A percentile compares a stretch with the other conserved stretches of the same genome.
Evolutionary conservation across 2,329 filamentous ascomycete genomes (phyloP).

Genomic region (Apiospora pterosperma): DNA sequence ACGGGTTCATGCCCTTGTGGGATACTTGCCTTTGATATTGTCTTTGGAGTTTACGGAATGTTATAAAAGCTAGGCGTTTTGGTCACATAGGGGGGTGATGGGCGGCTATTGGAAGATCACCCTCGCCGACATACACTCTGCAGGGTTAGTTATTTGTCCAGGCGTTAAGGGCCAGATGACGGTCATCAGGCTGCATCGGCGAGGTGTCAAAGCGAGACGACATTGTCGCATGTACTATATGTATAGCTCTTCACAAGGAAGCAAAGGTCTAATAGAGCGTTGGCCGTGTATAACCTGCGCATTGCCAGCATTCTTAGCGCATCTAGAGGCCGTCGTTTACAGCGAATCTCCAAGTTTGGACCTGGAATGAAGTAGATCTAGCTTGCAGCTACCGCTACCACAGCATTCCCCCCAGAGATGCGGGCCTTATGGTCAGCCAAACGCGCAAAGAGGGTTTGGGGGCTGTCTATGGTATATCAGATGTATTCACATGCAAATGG

Average conservation of each 20-base stretch:
- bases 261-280: background rate
- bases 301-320: background rate
- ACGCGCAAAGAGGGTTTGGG: background rate
- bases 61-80: conserved; percentile 28
- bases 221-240: background rate
- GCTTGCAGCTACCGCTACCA: background rate
- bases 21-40: conserved; percentile 15
- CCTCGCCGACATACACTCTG: background rate
- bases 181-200: conserved; percentile 7
- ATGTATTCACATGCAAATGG: background rate
- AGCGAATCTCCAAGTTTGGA: no score
- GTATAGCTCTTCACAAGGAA: background rate
- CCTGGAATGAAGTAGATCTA: background rate
- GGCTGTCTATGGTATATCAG: background rate
- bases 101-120: background rate
- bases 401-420: background rate
- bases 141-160: background rate
- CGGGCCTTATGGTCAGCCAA: background rate
- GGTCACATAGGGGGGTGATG: conserved; percentile 11
- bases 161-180: conserved; percentile 10
- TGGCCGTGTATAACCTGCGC: background rate
- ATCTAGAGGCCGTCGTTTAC: background rate
- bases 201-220: conserved; percentile 2
- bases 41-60: conserved; percentile 16
- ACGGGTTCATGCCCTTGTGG: background rate